A percentile compares a stretch with the other conserved stretches of the same genome.
Conservation (phyloP, 192 early-diverging fungal species). For the Coemansia sp. region DNA sequence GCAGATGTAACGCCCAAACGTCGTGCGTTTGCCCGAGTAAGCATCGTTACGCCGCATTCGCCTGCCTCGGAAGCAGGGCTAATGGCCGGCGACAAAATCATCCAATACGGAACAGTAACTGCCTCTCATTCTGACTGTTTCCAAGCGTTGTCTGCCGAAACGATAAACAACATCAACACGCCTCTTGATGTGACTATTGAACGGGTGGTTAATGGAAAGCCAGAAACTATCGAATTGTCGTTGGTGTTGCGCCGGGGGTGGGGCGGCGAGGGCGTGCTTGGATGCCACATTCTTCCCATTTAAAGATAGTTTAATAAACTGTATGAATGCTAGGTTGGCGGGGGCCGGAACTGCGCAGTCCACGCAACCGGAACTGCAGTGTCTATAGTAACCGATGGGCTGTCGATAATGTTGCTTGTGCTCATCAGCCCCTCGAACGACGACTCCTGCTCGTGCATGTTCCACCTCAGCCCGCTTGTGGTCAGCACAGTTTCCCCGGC, state of each 20-base stretch:
- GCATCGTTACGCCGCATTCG: slow-evolving; percentile 33
- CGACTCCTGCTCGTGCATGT: slow-evolving; percentile 57
- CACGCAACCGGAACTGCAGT: slow-evolving; percentile 76
- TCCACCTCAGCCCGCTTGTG: slow-evolving; percentile 81
- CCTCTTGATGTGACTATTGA: slow-evolving; percentile 22
- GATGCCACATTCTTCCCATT: slow-evolving; percentile 38
- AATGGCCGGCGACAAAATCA: slow-evolving; percentile 34
- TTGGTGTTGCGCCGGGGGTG: slow-evolving; percentile 34
- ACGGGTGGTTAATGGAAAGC: slow-evolving; percentile 36
- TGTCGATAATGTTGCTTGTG: slow-evolving; percentile 78
- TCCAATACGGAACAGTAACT: slow-evolving; percentile 22
- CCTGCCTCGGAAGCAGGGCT: slow-evolving; percentile 45
- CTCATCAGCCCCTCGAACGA: slow-evolving; percentile 80
- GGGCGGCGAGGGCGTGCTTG: slow-evolving; percentile 50
- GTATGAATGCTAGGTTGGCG: not conserved
- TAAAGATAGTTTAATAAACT: too few species aligned
- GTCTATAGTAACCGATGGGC: slow-evolving; percentile 59
- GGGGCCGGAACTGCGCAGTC: slow-evolving; percentile 69
- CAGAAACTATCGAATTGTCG: slow-evolving; percentile 10
- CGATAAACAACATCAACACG: slow-evolving; percentile 21
- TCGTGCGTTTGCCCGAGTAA: slow-evolving; percentile 46
- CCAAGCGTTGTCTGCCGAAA: slow-evolving; percentile 18
- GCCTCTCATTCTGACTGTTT: slow-evolving; percentile 23
- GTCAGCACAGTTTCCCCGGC: slow-evolving; percentile 60
- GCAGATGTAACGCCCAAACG: not conserved